These are phyloP conservation scores for Mucor racemosus DNA, from an alignment of 371 early-diverging fungal genomes.

Conservation along the genomic window DNA sequence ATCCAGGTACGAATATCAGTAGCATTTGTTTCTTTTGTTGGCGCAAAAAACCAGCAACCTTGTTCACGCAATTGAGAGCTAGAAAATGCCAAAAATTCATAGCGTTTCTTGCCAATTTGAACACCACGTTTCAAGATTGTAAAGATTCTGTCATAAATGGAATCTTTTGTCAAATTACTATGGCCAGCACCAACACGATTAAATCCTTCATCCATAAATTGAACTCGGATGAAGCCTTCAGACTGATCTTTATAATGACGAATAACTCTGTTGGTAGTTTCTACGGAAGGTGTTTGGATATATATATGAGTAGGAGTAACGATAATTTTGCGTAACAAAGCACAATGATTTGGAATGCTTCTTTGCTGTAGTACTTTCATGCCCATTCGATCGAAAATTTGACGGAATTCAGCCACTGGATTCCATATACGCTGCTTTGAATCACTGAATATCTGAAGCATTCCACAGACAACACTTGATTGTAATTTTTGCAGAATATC, in stretches of 20 bases:
- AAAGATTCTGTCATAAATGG: slow-evolving; percentile 58
- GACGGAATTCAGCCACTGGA: slow-evolving; percentile 21
- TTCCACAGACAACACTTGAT: slow-evolving; percentile 33
- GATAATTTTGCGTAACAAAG: slow-evolving; percentile 61
- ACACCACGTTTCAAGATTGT: slow-evolving; percentile 61
- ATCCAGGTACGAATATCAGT: slow-evolving; percentile 71
- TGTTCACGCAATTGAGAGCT: slow-evolving; percentile 72
- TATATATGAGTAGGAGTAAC: slow-evolving; percentile 68
- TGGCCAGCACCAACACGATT: slow-evolving; percentile 29
- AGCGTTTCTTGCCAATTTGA: slow-evolving; percentile 59
- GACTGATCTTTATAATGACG: slow-evolving; percentile 51
- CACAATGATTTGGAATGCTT: slow-evolving; percentile 56
- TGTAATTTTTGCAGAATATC: slow-evolving; percentile 30
- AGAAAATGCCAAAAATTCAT: slow-evolving; percentile 76
- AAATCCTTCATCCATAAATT: slow-evolving; percentile 69
- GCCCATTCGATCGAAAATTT: slow-evolving; percentile 28
- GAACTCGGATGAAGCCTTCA: slow-evolving; percentile 73
- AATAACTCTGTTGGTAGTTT: slow-evolving; percentile 71
- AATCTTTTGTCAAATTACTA: slow-evolving; percentile 30
- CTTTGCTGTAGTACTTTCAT: slow-evolving; percentile 24
- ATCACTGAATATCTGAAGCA: slow-evolving; percentile 39
- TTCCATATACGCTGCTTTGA: slow-evolving; percentile 47
- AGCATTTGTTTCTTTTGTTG: slow-evolving; percentile 44
- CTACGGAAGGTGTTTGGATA: slow-evolving; percentile 58
- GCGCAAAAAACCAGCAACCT: slow-evolving; percentile 76